These are phyloP conservation scores for Claviceps purpurea DNA, from an alignment of 2,329 filamentous ascomycete species.

Conservation along the genomic window DNA sequence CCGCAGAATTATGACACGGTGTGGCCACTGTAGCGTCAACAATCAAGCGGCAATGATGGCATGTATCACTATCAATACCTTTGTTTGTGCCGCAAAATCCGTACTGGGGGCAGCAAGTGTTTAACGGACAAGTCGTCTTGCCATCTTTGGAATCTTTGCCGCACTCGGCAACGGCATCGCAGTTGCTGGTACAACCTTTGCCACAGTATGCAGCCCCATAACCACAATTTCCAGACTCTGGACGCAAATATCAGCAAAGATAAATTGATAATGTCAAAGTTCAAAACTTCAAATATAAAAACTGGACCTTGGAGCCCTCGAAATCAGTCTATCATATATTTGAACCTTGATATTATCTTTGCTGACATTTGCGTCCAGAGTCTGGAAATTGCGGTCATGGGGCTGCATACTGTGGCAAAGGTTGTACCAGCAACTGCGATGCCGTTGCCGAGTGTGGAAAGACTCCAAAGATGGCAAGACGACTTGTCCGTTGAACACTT, in stretches of 20 bases:
- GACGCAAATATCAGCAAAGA: neutral
- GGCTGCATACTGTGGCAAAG: neutral
- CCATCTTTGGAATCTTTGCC: constrained; percentile 13
- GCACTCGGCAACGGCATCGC: constrained; percentile 16
- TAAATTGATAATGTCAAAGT: too few relatives aligned
- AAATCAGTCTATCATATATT: too few relatives aligned
- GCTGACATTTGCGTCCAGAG: neutral
- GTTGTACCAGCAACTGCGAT: constrained; percentile 9
- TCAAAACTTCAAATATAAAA: too few relatives aligned
- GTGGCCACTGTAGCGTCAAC: neutral
- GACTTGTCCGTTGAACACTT: constrained; percentile 24
- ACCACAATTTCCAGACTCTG: neutral
- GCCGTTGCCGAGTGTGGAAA: constrained; percentile 17
- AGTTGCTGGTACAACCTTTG: constrained; percentile 5
- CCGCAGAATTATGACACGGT: constrained; percentile 11
- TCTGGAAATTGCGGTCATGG: constrained; percentile 1
- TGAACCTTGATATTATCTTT: too few relatives aligned
- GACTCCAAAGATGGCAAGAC: constrained; percentile 10
- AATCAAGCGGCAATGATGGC: neutral
- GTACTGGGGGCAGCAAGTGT: constrained; percentile 17
- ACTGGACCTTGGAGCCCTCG: too few relatives aligned
- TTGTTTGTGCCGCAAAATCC: constrained; percentile 8
- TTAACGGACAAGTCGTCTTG: constrained; percentile 19
- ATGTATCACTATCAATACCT: neutral
- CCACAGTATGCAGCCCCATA: neutral